Evolutionary conservation across 176 grass and related monocot species (phyloP).

Genomic region (Elaeis guineensis): DNA sequence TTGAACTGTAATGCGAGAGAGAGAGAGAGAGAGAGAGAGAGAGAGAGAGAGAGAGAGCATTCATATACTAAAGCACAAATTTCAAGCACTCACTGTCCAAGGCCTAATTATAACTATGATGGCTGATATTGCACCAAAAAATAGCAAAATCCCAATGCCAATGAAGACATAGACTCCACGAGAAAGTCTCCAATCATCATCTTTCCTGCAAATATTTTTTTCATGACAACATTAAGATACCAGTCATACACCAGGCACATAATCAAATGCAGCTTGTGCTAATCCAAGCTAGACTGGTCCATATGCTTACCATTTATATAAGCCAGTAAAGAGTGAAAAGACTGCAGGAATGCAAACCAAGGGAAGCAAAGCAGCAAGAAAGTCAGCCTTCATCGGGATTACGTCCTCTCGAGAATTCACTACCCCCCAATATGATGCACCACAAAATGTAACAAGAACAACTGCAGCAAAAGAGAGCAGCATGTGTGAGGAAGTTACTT

Average conservation of each 20-base stretch:
- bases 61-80: neutral
- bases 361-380: conserved; percentile 91
- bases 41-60: too few relatives aligned
- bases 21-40: too few relatives aligned
- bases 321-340: conserved; percentile 71
- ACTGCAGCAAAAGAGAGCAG: conserved; percentile 29
- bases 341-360: conserved; percentile 92
- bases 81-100: conserved; percentile 71
- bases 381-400: conserved; percentile 84
- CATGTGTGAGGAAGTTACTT: too few relatives aligned
- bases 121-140: conserved; percentile 71
- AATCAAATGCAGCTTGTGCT: too few relatives aligned
- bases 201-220: conserved; percentile 70
- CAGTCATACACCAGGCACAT: too few relatives aligned
- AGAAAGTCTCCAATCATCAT: conserved; percentile 97
- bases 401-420: conserved; percentile 77
- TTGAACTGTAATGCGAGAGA: too few relatives aligned
- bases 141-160: conserved; percentile 81
- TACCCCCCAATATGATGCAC: conserved; percentile 86
- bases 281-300: neutral
- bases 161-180: conserved; percentile 82
- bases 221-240: conserved; percentile 9
- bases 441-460: conserved; percentile 78
- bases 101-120: conserved; percentile 70
- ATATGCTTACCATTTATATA: conserved; percentile 79